Base-by-base conservation (phyloP, 441 rosid genomes). In the Erodium trifolium region DNA sequence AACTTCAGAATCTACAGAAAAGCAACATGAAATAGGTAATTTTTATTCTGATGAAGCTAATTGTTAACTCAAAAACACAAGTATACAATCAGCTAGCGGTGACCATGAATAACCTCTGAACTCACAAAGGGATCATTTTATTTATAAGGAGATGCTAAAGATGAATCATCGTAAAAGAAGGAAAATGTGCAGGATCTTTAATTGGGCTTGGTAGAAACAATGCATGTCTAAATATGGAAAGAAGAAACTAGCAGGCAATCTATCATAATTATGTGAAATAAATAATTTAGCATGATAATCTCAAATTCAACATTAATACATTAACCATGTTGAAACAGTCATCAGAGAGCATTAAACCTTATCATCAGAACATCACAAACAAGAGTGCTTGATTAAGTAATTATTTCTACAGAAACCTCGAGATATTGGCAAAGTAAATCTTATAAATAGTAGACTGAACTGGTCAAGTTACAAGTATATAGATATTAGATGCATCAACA, bases 1-100 rank as follows among this genome's bases (percentile, higher is more conserved):
- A 74, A 59, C 76, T 62, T 73, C 72, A 71, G 75, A 78, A 81
- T 71, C 83, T 79, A 70, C 67, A 78, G n/a, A 51, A 51, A 51
- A 4, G 70, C 67, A 69, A 66, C 14, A 45, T 18, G 64, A 8
- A 68, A 27, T 19, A 67, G 41, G 67, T 47, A 34, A 71, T 53
- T 41, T 18, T 55, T 55, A 66, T 69, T 49, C 47, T 35, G 57
- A 63, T 23, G 31, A 69, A 71, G 55, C 12, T 65, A 65, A 31
- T 5, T 4, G 34, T 37, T 64, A 59, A 12, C 23, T 35, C 41
- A 47, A 47, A 65, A 14, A n/a, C 12, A 71, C 27, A 65, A 39
- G 66, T 31, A 66, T 23, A 49, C 17, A 68, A 27, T n/a, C 68
- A 39, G 68, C 27, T 13, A 66, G 57, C 63, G 68, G 65, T 31